Conservation (phyloP, 768 basidiomycete species). For the Suillus plorans region DNA sequence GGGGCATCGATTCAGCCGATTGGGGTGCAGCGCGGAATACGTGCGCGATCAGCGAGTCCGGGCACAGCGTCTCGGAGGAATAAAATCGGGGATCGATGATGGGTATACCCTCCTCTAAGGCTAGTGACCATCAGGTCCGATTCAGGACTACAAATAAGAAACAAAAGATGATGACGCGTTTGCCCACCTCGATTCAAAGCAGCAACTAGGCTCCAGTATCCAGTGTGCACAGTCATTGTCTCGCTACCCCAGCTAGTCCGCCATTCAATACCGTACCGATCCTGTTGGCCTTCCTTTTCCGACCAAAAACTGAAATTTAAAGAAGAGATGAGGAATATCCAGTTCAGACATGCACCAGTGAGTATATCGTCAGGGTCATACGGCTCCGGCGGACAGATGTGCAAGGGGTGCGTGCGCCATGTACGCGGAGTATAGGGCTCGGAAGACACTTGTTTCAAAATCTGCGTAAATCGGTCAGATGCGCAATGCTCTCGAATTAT, state of each 20-base stretch:
- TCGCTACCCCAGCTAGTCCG: constrained; percentile 60
- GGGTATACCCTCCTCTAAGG: constrained; percentile 73
- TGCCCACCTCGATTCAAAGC: constrained; percentile 73
- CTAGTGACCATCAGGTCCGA: constrained; percentile 34
- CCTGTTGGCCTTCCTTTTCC: constrained; percentile 53
- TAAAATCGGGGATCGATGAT: constrained; percentile 82
- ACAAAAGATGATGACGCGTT: not conserved
- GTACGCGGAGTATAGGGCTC: constrained; percentile 78
- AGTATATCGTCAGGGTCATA: constrained; percentile 51
- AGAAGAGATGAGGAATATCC: constrained; percentile 86
- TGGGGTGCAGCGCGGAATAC: constrained; percentile 64
- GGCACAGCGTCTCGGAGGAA: constrained; percentile 64
- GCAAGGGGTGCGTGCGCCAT: constrained; percentile 70
- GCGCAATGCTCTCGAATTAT: constrained; percentile 7
- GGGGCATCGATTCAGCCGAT: constrained; percentile 64
- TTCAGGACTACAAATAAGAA: not conserved
- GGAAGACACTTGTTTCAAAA: constrained; percentile 52
- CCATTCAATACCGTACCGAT: constrained; percentile 81
- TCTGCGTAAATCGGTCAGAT: constrained; percentile 40
- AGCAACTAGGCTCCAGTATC: constrained; percentile 87
- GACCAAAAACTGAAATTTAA: constrained; percentile 94
- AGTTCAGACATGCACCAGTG: constrained; percentile 64
- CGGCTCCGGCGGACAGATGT: constrained; percentile 69
- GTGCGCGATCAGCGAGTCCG: constrained; percentile 65
- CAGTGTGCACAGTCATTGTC: constrained; percentile 60